These are phyloP conservation scores for Cetradonia linearis DNA, from an alignment of 495 filamentous ascomycete species.

Conservation along the genomic window DNA sequence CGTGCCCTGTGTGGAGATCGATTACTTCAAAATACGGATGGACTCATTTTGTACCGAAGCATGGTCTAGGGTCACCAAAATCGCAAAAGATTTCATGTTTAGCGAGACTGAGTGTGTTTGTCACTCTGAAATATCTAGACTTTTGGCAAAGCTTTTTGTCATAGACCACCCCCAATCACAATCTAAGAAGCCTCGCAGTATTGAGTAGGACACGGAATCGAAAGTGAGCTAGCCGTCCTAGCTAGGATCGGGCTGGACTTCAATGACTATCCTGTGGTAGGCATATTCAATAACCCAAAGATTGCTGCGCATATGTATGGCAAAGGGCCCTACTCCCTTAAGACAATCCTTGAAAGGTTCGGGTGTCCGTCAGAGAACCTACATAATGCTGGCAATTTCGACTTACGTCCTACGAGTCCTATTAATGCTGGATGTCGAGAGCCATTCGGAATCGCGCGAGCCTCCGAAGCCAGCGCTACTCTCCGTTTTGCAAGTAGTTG, in stretches of 20 bases:
- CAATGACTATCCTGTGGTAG: not conserved
- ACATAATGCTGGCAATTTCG: not conserved
- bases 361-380: not conserved
- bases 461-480: not conserved
- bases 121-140: not conserved
- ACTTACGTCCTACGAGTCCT: not conserved
- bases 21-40: not conserved
- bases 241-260: not conserved
- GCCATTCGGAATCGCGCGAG: not conserved
- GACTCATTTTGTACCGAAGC: not conserved
- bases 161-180: not conserved
- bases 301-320: not conserved
- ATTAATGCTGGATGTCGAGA: not conserved
- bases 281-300: not conserved
- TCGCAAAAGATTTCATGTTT: not conserved
- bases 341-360: not conserved
- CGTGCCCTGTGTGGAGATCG: not conserved
- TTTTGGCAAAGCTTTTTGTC: no score
- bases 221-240: not conserved
- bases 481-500: not conserved
- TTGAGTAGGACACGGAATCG: not conserved
- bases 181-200: not conserved
- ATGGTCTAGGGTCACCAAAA: not conserved
- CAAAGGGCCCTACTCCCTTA: not conserved
- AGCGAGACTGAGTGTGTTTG: not conserved